Evolutionary conservation across 805 yeast genomes (phyloP).

Genomic region (Candida nemodendra): DNA sequence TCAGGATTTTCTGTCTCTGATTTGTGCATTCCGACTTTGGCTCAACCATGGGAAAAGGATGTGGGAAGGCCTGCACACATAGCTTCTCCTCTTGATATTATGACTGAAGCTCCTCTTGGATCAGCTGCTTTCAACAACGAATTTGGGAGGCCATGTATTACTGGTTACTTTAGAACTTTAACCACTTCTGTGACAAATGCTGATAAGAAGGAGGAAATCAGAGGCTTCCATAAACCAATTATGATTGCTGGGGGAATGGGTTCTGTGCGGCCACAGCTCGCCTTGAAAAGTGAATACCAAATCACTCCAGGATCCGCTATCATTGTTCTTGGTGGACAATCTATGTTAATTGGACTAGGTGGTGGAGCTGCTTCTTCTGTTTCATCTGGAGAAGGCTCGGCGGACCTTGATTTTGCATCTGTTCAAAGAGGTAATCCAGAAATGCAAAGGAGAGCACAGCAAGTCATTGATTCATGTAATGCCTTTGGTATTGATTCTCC

Average conservation of each 20-base stretch:
- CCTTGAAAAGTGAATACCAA: constrained; percentile 73
- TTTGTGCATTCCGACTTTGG: constrained; percentile 75
- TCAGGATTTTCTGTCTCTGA: constrained; percentile 93
- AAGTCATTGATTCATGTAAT: constrained; percentile 92
- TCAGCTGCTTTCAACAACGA: constrained; percentile 98
- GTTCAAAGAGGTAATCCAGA: constrained; percentile 99
- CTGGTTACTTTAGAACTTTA: constrained; percentile 94
- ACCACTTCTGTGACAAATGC: constrained; percentile 71
- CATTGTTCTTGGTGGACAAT: constrained; percentile 95
- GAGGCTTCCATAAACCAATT: constrained; percentile 98
- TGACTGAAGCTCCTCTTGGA: constrained; percentile 97
- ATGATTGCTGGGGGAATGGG: constrained; percentile 99
- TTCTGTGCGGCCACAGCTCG: constrained; percentile 88
- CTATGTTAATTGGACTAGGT: constrained; percentile 97
- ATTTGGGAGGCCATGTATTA: constrained; percentile 96
- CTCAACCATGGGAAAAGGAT: constrained; percentile 93
- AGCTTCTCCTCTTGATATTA: constrained; percentile 88
- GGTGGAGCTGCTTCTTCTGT: constrained; percentile 99
- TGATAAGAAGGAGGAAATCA: constrained; percentile 65
- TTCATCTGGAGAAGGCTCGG: constrained; percentile 95
- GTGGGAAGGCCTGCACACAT: constrained; percentile 92
- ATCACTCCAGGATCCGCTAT: constrained; percentile 90
- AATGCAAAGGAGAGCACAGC: constrained; percentile 98
- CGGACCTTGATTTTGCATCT: constrained; percentile 95
- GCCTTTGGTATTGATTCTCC: constrained; percentile 75